Evolutionary conservation across 202 grass and related monocot genomes (phyloP), one percentile per base, ranked within the genome.

Genomic region (Zizania palustris): DNA sequence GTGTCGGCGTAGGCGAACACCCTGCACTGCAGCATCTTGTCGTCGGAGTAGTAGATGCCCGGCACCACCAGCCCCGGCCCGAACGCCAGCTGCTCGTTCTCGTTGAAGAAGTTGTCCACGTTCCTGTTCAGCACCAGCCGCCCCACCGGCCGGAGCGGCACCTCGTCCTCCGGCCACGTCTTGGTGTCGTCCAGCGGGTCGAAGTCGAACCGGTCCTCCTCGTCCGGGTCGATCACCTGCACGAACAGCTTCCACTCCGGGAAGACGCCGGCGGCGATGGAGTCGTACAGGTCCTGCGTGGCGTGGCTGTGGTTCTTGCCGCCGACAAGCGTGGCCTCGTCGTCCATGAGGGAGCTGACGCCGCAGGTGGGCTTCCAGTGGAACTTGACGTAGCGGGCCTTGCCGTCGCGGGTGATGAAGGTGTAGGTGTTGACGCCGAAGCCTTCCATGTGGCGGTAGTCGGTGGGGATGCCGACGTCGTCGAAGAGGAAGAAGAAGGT

Each of bases 401-500:
- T 97, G 0, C 89, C 91, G 4, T 69, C 76, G 39, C 74, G 80
- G 80, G 71, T 76, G 48, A 97, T 68, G 81, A 97, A 94, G 45
- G 89, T 92, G 91, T 97, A 94, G 9, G 95, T 92, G 85, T 94
- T 97, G 43, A 97, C 95, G 8, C 95, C 91, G 51, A 97, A 97
- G 0, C 95, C 95, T 0, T 97, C 85, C 95, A 97, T 97, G 87
- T 97, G 95, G 33, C 95, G 84, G 87, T 97, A 97, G 66, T 97
- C 77, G 0, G 85, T 42, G 1, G 95, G 95, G 9, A 97, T 85
- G 10, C 95, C 95, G 7, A 97, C 91, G 65, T 97, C 95, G 18
- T 97, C 95, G 79, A 94, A 97, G 65, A 97, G 89, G 89, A 97
- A 94, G 89, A 92, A 90, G 91, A 97, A 97, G 41, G 91, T 97